Evolutionary conservation across 108 stramenopile species (phyloP).

Genomic region (Schizochytrium sp.): DNA sequence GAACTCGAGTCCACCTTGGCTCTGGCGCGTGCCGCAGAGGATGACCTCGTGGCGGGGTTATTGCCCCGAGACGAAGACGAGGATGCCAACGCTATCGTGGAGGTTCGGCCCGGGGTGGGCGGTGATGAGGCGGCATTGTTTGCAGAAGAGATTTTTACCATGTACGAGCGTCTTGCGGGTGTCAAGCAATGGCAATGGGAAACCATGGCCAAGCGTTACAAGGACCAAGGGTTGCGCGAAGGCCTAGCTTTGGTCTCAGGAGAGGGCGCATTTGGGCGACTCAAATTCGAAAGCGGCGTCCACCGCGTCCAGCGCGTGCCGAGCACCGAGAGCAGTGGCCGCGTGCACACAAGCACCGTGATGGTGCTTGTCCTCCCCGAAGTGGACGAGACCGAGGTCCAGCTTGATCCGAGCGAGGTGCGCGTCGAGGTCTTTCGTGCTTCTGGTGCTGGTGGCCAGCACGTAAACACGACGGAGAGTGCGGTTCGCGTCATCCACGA

Average conservation of each 20-base stretch:
- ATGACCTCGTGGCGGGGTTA: constrained; percentile 16
- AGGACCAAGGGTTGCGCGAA: constrained; percentile 82
- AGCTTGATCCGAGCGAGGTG: constrained; percentile 62
- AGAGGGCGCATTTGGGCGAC: constrained; percentile 72
- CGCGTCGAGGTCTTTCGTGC: constrained; percentile 79
- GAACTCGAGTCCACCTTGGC: no score
- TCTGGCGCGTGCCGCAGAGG: no score
- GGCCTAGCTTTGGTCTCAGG: constrained; percentile 63
- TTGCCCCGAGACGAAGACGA: constrained; percentile 81
- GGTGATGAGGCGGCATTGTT: constrained; percentile 90
- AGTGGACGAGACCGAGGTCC: constrained; percentile 44
- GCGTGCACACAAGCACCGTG: constrained; percentile 86
- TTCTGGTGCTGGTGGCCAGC: constrained; percentile 92
- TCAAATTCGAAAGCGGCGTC: constrained; percentile 86
- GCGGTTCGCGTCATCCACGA: constrained; percentile 94
- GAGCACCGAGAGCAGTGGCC: constrained; percentile 73
- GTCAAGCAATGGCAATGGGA: constrained; percentile 70
- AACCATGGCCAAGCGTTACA: constrained; percentile 64
- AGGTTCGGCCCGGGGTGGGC: constrained; percentile 91
- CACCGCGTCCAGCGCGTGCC: constrained; percentile 97
- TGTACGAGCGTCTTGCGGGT: constrained; percentile 72
- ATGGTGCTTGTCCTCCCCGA: constrained; percentile 83
- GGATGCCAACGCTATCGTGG: constrained; percentile 79
- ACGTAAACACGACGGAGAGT: constrained; percentile 98
- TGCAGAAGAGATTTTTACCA: constrained; percentile 76